phyloP scores from a whole-genome alignment of 345 rosid genomes.

The Theobroma cacao region DNA sequence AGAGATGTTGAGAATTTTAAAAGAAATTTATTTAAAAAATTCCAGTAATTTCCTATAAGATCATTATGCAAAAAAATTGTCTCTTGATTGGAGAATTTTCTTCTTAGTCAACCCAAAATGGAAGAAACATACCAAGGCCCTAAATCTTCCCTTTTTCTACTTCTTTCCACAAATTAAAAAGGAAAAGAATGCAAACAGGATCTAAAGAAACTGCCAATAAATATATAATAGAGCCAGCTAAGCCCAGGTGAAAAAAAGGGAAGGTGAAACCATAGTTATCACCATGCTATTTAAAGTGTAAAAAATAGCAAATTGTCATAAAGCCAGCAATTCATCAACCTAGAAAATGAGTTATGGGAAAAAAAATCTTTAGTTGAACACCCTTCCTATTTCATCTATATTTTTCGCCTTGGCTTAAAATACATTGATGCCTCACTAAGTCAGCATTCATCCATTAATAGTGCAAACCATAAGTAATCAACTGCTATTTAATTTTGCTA shows the following conservation, averaged over 20 bases:
- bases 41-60: background rate
- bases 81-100: background rate
- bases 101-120: background rate
- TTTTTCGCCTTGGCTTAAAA: background rate
- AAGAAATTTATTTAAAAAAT: background rate
- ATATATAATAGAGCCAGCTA: background rate
- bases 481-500: background rate
- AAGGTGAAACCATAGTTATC: too few relatives aligned
- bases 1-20: background rate
- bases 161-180: background rate
- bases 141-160: background rate
- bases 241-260: background rate
- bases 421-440: background rate
- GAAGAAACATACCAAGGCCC: background rate
- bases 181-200: background rate
- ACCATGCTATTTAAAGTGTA: background rate
- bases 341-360: background rate
- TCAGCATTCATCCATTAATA: background rate
- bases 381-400: background rate
- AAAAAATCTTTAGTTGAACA: background rate
- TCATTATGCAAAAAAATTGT: background rate
- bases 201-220: background rate
- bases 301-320: background rate
- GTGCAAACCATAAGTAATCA: background rate
- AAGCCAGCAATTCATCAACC: background rate